Conservation (phyloP, 106 monocot species). For the Dendrobium nobile region DNA sequence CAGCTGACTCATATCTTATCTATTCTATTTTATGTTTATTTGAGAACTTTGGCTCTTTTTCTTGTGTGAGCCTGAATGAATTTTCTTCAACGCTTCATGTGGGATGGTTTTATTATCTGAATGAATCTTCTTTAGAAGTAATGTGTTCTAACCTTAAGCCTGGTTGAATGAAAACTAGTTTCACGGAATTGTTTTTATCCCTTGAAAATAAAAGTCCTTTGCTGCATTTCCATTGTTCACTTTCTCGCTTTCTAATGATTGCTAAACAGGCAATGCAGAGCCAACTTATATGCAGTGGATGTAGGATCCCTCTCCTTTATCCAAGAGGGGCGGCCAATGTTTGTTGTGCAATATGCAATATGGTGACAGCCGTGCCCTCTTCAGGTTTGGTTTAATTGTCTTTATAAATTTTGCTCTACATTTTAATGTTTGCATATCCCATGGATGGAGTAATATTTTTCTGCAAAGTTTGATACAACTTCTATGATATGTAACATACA, state of each 20-base stretch:
- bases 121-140: not conserved
- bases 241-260: not conserved
- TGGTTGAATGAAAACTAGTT: not conserved
- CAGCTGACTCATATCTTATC: not conserved
- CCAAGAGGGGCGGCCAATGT: conserved; percentile 58
- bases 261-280: conserved; percentile 40
- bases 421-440: not conserved
- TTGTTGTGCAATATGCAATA: conserved; percentile 61
- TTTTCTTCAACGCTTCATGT: not conserved
- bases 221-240: not conserved
- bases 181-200: not conserved
- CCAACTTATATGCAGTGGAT: conserved; percentile 63
- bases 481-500: not conserved
- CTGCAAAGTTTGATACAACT: not conserved
- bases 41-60: not conserved
- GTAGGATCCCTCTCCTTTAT: conserved; percentile 57
- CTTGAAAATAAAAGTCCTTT: not conserved
- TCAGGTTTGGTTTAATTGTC: conserved; percentile 26
- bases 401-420: not conserved
- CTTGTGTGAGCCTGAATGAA: not conserved
- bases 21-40: not conserved
- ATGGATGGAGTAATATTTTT: not conserved
- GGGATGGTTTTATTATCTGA: not conserved
- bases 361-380: conserved; percentile 33
- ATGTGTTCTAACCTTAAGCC: not conserved